A percentile compares a stretch with the other conserved stretches of the same genome.
Conservation (phyloP, 2,329 filamentous ascomycete genomes). For the Dactylellina leptospora region DNA sequence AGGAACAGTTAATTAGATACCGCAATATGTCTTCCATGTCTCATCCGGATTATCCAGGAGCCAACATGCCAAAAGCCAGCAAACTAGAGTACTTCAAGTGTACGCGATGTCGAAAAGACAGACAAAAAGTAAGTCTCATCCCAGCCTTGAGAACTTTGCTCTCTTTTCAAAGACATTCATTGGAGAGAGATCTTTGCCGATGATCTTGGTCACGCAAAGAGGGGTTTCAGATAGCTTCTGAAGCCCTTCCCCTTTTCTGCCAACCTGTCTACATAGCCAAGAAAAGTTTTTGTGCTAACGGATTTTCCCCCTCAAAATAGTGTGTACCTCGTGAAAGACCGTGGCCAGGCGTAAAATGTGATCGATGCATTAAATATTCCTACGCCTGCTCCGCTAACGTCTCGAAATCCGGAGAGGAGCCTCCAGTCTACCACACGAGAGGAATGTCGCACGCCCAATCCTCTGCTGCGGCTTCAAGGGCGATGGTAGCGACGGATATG, state of each 20-base stretch:
- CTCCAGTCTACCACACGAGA: slow-evolving; percentile 46
- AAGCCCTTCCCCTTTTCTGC: slow-evolving; percentile 49
- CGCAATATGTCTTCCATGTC: slow-evolving; percentile 37
- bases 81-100: slow-evolving; percentile 52
- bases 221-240: slow-evolving; percentile 33
- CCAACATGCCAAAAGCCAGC: slow-evolving; percentile 50
- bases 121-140: slow-evolving; percentile 46
- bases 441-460: slow-evolving; percentile 43
- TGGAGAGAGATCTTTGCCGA: neutral
- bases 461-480: slow-evolving; percentile 17
- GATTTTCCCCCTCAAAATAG: slow-evolving; percentile 23
- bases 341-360: slow-evolving; percentile 52
- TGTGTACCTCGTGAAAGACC: slow-evolving; percentile 49
- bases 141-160: neutral
- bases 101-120: slow-evolving; percentile 50
- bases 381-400: slow-evolving; percentile 52
- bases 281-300: slow-evolving; percentile 37
- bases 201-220: slow-evolving; percentile 28
- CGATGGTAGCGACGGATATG: slow-evolving; percentile 39
- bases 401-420: slow-evolving; percentile 47
- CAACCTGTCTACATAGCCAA: slow-evolving; percentile 33
- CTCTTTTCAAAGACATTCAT: neutral
- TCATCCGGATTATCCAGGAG: slow-evolving; percentile 24
- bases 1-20: slow-evolving; percentile 2
- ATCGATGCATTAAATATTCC: slow-evolving; percentile 49